Evolutionary conservation across 1,284 basidiomycete species (phyloP).

Genomic region (Leccinum pseudoinsigne): DNA sequence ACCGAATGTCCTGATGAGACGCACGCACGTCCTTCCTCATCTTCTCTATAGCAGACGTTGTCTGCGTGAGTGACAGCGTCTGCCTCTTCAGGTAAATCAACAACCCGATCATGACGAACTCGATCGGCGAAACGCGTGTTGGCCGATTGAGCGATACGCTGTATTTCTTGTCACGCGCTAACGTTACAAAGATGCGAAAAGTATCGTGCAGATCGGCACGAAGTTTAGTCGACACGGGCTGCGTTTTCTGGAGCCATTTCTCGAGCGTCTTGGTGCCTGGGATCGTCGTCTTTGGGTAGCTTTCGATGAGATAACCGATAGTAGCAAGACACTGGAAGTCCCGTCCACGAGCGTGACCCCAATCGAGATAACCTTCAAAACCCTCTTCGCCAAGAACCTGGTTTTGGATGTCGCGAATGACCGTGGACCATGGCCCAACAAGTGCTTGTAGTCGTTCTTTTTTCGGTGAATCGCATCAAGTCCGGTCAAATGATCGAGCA

Average conservation of each 20-base stretch:
- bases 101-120: constrained; percentile 49
- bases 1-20: constrained; percentile 42
- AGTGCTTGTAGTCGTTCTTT: constrained; percentile 50
- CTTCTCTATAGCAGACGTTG: constrained; percentile 42
- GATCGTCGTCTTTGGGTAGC: constrained; percentile 32
- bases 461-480: constrained; percentile 2
- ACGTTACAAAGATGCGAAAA: constrained; percentile 42
- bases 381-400: constrained; percentile 41
- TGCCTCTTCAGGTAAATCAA: constrained; percentile 40
- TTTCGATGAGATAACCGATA: constrained; percentile 43
- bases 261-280: constrained; percentile 39
- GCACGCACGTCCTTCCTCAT: constrained; percentile 45
- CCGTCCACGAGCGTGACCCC: constrained; percentile 46
- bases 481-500: background rate
- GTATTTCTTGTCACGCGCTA: constrained; percentile 39
- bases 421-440: constrained; percentile 41
- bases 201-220: constrained; percentile 38
- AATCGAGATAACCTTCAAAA: constrained; percentile 44
- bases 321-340: constrained; percentile 49
- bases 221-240: constrained; percentile 32
- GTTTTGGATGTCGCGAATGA: constrained; percentile 43
- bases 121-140: constrained; percentile 45
- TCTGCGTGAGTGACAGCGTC: constrained; percentile 40
- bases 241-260: constrained; percentile 39
- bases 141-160: constrained; percentile 40